A percentile compares a stretch with the other conserved stretches of the same genome.
phyloP scores from a whole-genome alignment of 2,329 filamentous ascomycete species.

The Aureobasidium sp. region DNA sequence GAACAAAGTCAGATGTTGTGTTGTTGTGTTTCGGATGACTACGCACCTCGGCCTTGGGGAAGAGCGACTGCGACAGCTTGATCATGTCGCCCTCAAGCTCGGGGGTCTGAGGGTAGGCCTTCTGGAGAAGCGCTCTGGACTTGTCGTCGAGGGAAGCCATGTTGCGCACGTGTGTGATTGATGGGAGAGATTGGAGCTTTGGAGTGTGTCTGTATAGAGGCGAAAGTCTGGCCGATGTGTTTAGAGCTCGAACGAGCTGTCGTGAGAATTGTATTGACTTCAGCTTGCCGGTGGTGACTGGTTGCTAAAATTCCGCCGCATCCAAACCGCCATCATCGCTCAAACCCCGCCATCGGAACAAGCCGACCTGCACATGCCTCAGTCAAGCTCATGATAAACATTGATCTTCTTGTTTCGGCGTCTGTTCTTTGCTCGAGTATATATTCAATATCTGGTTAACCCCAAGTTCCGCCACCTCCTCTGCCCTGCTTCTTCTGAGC shows the following conservation, averaged over 20 bases:
- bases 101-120: constrained; percentile 27
- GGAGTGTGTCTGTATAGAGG: neutral
- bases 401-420: no score
- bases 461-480: constrained; percentile 91
- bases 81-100: constrained; percentile 25
- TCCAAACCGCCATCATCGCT: neutral
- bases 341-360: constrained; percentile 10
- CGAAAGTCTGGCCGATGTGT: neutral
- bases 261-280: constrained; percentile 18
- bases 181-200: neutral
- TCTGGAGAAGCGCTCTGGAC: constrained; percentile 24
- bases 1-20: neutral
- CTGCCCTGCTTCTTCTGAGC: constrained; percentile 79
- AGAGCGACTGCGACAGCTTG: constrained; percentile 29
- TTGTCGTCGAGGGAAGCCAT: constrained; percentile 29
- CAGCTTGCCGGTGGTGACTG: constrained; percentile 19
- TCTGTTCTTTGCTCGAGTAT: neutral
- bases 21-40: neutral
- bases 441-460: constrained; percentile 33
- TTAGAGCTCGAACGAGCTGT: constrained; percentile 20
- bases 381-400: no score
- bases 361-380: neutral
- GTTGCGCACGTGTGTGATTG: constrained; percentile 15
- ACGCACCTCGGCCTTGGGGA: constrained; percentile 25
- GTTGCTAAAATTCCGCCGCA: constrained; percentile 10